Conservation (phyloP, 192 early-diverging fungal species). For the Coemansia sp. region DNA sequence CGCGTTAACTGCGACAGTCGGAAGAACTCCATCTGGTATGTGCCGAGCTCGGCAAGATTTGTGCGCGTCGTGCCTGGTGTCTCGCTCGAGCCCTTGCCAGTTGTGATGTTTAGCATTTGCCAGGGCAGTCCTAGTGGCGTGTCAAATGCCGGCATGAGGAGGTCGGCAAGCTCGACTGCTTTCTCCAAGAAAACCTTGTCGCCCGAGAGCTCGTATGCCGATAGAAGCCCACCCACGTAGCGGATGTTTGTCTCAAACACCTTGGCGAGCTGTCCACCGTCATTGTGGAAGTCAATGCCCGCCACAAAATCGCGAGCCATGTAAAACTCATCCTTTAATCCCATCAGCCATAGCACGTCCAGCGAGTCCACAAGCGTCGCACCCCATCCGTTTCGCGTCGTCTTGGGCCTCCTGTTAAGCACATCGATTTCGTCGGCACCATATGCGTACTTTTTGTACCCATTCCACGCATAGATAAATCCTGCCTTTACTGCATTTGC, state of each 20-base stretch:
- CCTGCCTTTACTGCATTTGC: conserved; percentile 59
- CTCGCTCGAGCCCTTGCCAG: conserved; percentile 55
- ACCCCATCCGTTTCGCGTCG: conserved; percentile 66
- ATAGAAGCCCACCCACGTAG: conserved; percentile 82
- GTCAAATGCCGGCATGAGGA: conserved; percentile 72
- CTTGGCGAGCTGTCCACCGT: conserved; percentile 62
- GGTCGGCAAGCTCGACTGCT: conserved; percentile 74
- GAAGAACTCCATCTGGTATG: conserved; percentile 87
- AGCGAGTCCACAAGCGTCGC: conserved; percentile 85
- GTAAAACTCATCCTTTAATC: conserved; percentile 71
- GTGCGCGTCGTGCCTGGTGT: conserved; percentile 43
- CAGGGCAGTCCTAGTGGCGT: conserved; percentile 70
- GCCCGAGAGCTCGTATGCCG: conserved; percentile 71
- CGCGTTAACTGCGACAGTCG: conserved; percentile 78
- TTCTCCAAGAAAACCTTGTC: conserved; percentile 66
- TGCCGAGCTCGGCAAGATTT: conserved; percentile 73
- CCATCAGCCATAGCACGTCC: conserved; percentile 84
- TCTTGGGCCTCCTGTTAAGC: conserved; percentile 34
- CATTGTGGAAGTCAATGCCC: conserved; percentile 62
- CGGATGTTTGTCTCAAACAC: conserved; percentile 91
- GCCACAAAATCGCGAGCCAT: conserved; percentile 70
- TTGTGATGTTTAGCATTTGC: conserved; percentile 66
- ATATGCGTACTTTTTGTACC: conserved; percentile 75
- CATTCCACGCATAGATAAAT: conserved; percentile 70
- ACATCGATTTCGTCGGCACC: conserved; percentile 72